Evolutionary conservation across 371 early-diverging fungal species (phyloP).

Genomic region (Cokeromyces recurvatus): DNA sequence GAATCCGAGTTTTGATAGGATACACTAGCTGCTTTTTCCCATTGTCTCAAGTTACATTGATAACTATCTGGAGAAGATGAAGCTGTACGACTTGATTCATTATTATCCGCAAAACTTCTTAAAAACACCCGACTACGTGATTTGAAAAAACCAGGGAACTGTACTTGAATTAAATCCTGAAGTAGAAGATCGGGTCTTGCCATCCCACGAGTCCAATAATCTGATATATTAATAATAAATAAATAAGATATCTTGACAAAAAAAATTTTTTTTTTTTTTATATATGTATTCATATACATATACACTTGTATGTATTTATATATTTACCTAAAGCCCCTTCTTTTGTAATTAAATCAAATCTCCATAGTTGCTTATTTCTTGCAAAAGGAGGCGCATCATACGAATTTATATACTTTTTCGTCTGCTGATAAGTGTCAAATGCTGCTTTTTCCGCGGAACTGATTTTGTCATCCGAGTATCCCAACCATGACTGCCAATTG

Average conservation of each 20-base stretch:
- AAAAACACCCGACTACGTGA: constrained; percentile 20
- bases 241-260: too few relatives aligned
- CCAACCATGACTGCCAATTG: constrained; percentile 20
- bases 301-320: not conserved
- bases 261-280: too few relatives aligned
- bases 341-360: constrained; percentile 22
- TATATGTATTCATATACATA: too few relatives aligned
- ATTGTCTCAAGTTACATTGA: constrained; percentile 15
- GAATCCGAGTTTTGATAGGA: constrained; percentile 8
- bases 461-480: constrained; percentile 9
- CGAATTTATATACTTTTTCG: constrained; percentile 16
- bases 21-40: constrained; percentile 1
- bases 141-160: constrained; percentile 26
- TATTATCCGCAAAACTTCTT: constrained; percentile 18
- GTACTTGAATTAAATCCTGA: constrained; percentile 27
- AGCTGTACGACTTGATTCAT: constrained; percentile 7
- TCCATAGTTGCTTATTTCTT: constrained; percentile 22
- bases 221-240: constrained; percentile 1
- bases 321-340: constrained; percentile 20
- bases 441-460: constrained; percentile 6
- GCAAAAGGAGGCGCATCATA: constrained; percentile 29
- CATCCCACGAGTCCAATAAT: constrained; percentile 26
- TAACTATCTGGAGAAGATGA: constrained; percentile 7
- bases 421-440: not conserved
- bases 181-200: constrained; percentile 30